Percentiles rank a stretch among this genome's conserved stretches.
Conservation (phyloP, 192 early-diverging fungal genomes). For the Irineochytrium annulatum region DNA sequence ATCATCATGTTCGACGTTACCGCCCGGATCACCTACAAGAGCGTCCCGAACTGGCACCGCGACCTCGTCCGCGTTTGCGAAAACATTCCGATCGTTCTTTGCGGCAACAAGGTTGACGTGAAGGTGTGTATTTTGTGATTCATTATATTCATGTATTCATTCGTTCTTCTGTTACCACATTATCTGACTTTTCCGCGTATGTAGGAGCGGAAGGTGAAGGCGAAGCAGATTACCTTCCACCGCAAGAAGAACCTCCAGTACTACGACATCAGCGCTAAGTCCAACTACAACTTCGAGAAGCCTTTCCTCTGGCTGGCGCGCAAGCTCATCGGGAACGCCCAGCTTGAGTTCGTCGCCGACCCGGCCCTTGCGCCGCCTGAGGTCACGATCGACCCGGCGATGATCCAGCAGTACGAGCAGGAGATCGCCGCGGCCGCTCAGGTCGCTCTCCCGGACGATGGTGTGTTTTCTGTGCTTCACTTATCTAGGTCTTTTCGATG, state of each 20-base stretch:
- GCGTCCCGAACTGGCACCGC: constrained; percentile 99
- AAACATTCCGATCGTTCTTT: constrained; percentile 99
- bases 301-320: constrained; percentile 99
- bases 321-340: constrained; percentile 89
- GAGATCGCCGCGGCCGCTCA: constrained; percentile 76
- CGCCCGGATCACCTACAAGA: constrained; percentile 99
- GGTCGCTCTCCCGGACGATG: constrained; percentile 84
- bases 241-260: constrained; percentile 99
- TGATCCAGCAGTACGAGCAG: constrained; percentile 73
- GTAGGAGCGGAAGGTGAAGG: constrained; percentile 98
- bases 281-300: constrained; percentile 99
- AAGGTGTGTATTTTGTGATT: no score
- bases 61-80: constrained; percentile 99
- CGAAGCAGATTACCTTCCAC: constrained; percentile 99
- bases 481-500: background rate
- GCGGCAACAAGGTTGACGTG: constrained; percentile 99
- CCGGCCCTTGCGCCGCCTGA: constrained; percentile 96
- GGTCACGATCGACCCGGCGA: constrained; percentile 73
- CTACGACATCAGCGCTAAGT: constrained; percentile 99
- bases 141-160: no score
- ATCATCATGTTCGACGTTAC: constrained; percentile 99
- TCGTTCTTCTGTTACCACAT: background rate
- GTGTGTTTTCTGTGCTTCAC: constrained; percentile 26
- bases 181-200: background rate
- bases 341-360: constrained; percentile 95